A percentile compares a stretch with the other conserved stretches of the same genome.
Conservation (phyloP, 2,329 filamentous ascomycete genomes). For the Beauveria australis region DNA sequence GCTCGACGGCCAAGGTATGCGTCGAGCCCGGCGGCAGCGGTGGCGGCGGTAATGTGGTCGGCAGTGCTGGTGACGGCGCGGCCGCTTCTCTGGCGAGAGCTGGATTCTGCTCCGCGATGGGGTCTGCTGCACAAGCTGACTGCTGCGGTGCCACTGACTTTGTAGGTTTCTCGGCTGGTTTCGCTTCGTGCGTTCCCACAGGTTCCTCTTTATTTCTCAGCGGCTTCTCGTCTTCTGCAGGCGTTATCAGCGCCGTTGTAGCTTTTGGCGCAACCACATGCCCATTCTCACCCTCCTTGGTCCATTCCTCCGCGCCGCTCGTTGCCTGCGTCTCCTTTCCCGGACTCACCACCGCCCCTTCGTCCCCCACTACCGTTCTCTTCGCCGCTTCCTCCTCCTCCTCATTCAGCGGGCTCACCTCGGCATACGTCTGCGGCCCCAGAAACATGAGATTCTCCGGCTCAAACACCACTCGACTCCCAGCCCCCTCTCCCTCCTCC, state of each 20-base stretch:
- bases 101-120: not conserved
- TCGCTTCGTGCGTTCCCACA: not conserved
- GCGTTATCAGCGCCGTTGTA: no score
- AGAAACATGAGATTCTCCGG: slow-evolving; percentile 47
- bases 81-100: no score
- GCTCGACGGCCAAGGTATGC: slow-evolving; percentile 8
- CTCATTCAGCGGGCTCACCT: slow-evolving; percentile 35
- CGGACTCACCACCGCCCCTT: slow-evolving; percentile 20
- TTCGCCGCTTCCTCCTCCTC: slow-evolving; percentile 29
- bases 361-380: slow-evolving; percentile 17
- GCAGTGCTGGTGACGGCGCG: not conserved
- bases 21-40: not conserved
- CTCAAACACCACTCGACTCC: slow-evolving; percentile 36
- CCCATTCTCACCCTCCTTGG: not conserved
- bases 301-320: not conserved
- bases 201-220: not conserved
- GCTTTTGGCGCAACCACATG: not conserved
- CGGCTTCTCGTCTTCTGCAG: no score
- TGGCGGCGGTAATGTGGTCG: not conserved
- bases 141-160: not conserved
- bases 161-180: no score
- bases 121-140: not conserved
- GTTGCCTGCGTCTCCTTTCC: slow-evolving; percentile 2
- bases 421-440: slow-evolving; percentile 36
- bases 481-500: slow-evolving; percentile 24